phyloP scores from a whole-genome alignment of 2,329 filamentous ascomycete genomes.

The Cordyceps tenuipes region DNA sequence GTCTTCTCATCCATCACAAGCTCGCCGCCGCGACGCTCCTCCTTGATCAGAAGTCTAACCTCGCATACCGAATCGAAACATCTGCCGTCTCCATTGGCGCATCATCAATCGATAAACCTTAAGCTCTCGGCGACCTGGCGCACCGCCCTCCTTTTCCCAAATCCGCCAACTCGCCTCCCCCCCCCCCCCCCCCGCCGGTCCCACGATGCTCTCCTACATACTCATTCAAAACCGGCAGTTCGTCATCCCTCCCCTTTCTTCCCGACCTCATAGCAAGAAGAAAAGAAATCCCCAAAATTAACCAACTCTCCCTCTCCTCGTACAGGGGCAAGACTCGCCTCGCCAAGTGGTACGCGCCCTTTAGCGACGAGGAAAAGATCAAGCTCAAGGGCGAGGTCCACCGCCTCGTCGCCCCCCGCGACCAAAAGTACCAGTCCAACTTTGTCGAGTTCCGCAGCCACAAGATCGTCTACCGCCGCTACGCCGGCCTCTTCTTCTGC shows the following conservation, averaged over 20 bases:
- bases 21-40: neutral
- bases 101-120: neutral
- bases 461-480: slow-evolving; percentile 95
- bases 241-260: slow-evolving; percentile 13
- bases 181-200: neutral
- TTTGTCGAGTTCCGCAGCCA: slow-evolving; percentile 95
- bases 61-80: neutral
- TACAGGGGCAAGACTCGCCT: slow-evolving; percentile 91
- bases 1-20: neutral
- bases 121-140: too few relatives aligned
- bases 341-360: slow-evolving; percentile 98
- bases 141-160: neutral
- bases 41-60: neutral
- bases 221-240: slow-evolving; percentile 84
- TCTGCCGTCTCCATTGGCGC: neutral
- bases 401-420: slow-evolving; percentile 90
- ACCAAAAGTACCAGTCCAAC: slow-evolving; percentile 99
- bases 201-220: slow-evolving; percentile 69
- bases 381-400: slow-evolving; percentile 99
- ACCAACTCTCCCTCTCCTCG: neutral
- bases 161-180: neutral
- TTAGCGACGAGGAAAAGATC: slow-evolving; percentile 98
- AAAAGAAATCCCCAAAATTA: neutral
- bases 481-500: slow-evolving; percentile 98
- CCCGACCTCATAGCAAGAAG: too few relatives aligned